Evolutionary conservation across 2,329 filamentous ascomycete genomes (phyloP).

Genomic region (Penicillium thymicola): DNA sequence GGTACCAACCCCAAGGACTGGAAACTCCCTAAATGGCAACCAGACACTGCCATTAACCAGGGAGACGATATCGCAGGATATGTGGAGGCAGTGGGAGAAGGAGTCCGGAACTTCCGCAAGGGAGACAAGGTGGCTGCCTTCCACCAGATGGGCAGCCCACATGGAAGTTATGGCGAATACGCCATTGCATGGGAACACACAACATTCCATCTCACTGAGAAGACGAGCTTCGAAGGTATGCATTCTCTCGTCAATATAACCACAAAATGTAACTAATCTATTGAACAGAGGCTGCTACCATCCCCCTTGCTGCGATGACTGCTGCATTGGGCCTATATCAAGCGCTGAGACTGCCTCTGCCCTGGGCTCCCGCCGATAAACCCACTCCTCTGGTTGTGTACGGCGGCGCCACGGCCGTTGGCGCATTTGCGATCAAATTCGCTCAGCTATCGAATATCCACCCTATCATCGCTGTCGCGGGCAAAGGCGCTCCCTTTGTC

Average conservation of each 20-base stretch:
- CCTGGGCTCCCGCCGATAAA: constrained; percentile 44
- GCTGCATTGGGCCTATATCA: constrained; percentile 52
- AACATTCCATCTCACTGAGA: constrained; percentile 53
- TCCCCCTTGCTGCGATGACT: constrained; percentile 56
- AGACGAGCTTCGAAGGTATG: constrained; percentile 52
- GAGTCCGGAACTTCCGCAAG: constrained; percentile 52
- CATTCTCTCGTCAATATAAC: not conserved
- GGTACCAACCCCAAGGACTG: constrained; percentile 52
- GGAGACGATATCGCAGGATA: constrained; percentile 54
- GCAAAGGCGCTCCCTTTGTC: constrained; percentile 51
- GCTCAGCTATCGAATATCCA: constrained; percentile 56
- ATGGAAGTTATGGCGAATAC: constrained; percentile 58
- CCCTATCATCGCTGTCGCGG: constrained; percentile 60
- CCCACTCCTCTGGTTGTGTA: constrained; percentile 47
- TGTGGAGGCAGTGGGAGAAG: constrained; percentile 50
- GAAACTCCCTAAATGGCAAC: constrained; percentile 28
- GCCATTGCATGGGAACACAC: constrained; percentile 52
- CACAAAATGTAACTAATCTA: not conserved
- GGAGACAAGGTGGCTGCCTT: constrained; percentile 54
- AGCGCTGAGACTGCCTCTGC: constrained; percentile 47
- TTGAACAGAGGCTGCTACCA: constrained; percentile 51
- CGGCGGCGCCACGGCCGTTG: constrained; percentile 54
- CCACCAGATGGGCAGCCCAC: constrained; percentile 48
- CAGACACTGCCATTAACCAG: constrained; percentile 33
- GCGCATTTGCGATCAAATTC: constrained; percentile 58